A percentile compares a stretch with the other conserved stretches of the same genome.
Conservation (phyloP, 208 protist genomes). For the Porcisia hertigi region DNA sequence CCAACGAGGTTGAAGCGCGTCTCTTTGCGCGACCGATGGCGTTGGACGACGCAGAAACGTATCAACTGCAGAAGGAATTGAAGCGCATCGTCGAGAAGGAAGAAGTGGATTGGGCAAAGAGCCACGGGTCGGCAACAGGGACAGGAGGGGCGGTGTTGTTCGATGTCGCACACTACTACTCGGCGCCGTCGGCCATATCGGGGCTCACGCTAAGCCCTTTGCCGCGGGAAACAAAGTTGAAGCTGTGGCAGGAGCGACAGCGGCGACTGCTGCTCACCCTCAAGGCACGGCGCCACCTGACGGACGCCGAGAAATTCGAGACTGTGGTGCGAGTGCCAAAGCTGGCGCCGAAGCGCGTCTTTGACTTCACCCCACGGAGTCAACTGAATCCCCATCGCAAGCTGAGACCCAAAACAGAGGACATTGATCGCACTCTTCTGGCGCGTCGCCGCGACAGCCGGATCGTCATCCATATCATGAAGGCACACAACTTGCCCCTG, state of each 20-base stretch:
- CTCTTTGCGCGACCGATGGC: constrained; percentile 62
- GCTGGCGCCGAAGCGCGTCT: constrained; percentile 40
- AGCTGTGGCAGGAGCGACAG: constrained; percentile 77
- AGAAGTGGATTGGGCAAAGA: constrained; percentile 17
- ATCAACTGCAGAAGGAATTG: constrained; percentile 33
- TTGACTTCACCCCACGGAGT: constrained; percentile 53
- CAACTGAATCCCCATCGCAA: constrained; percentile 81
- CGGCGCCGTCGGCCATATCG: constrained; percentile 40
- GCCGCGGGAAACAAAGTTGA: constrained; percentile 46
- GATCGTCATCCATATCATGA: constrained; percentile 87
- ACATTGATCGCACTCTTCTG: constrained; percentile 70
- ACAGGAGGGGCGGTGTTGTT: constrained; percentile 8
- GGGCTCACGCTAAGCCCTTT: constrained; percentile 62
- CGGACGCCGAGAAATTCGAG: constrained; percentile 68
- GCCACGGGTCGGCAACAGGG: constrained; percentile 19
- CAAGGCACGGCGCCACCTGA: constrained; percentile 32
- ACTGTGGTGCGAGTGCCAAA: constrained; percentile 63
- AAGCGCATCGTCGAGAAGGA: constrained; percentile 28
- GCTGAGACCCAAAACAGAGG: constrained; percentile 54
- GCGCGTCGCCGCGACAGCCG: constrained; percentile 55
- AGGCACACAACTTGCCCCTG: constrained; percentile 63
- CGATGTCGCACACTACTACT: constrained; percentile 43
- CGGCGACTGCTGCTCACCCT: constrained; percentile 40
- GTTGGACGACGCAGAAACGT: constrained; percentile 42
- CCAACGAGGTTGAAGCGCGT: constrained; percentile 45